Percentiles rank a stretch among this genome's conserved stretches.
phyloP scores from a whole-genome alignment of 306 rosid species.

The Inga leiocalycina region DNA sequence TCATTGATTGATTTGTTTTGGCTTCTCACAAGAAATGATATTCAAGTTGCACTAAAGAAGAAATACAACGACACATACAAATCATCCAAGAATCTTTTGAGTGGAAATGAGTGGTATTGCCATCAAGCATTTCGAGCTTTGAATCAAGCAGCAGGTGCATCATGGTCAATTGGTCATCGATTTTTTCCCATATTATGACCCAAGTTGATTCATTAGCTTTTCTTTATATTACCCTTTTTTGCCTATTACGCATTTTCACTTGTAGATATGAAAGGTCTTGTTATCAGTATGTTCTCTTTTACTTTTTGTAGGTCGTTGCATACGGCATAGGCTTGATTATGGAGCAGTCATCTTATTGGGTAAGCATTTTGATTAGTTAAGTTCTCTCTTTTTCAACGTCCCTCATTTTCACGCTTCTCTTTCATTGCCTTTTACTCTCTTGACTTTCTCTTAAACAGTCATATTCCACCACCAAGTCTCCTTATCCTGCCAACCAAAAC shows the following conservation, averaged over 20 bases:
- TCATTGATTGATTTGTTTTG: conserved; percentile 42
- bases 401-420: neutral
- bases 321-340: conserved; percentile 85
- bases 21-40: conserved; percentile 66
- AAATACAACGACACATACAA: conserved; percentile 75
- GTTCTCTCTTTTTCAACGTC: neutral
- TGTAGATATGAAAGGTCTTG: neutral
- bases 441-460: no score
- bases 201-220: conserved; percentile 1
- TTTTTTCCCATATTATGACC: conserved; percentile 4
- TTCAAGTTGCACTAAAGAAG: conserved; percentile 78
- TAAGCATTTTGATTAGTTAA: conserved; percentile 44
- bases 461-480: no score
- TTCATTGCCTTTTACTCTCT: neutral
- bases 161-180: conserved; percentile 19
- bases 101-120: conserved; percentile 93
- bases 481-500: no score
- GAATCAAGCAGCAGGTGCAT: conserved; percentile 95
- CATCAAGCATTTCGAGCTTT: conserved; percentile 96
- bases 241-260: neutral
- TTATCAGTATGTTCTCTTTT: neutral
- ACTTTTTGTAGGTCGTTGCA: conserved; percentile 77
- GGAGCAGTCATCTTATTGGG: conserved; percentile 93
- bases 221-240: neutral
- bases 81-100: conserved; percentile 70